Evolutionary conservation across 2,329 filamentous ascomycete genomes (phyloP).

Genomic region (Elsinoe perseae): DNA sequence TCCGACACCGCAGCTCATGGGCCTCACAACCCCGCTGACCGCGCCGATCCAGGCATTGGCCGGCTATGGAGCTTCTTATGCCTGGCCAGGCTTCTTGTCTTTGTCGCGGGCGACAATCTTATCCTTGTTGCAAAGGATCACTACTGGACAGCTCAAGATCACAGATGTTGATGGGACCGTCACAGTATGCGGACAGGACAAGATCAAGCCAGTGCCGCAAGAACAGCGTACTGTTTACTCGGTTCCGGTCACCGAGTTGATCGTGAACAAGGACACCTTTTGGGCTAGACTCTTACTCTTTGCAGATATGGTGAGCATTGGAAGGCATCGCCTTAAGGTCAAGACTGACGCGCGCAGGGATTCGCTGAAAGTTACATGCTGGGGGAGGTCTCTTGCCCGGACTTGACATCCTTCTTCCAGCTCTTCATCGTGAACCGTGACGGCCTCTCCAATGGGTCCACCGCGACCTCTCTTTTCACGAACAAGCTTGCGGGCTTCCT

Average conservation of each 20-base stretch:
- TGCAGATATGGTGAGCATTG: conserved; percentile 55
- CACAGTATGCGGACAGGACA: conserved; percentile 35
- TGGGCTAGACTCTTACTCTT: conserved; percentile 63
- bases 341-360: conserved; percentile 32
- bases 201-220: conserved; percentile 21
- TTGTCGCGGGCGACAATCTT: conserved; percentile 41
- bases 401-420: conserved; percentile 63
- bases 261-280: conserved; percentile 58
- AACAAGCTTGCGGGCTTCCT: conserved; percentile 50
- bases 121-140: conserved; percentile 39
- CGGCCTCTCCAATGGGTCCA: conserved; percentile 56
- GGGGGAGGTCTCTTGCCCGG: conserved; percentile 58
- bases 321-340: not conserved
- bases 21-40: conserved; percentile 31
- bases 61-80: conserved; percentile 37
- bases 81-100: conserved; percentile 42
- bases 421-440: conserved; percentile 64
- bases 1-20: conserved; percentile 21
- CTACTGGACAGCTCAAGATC: conserved; percentile 40
- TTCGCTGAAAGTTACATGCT: conserved; percentile 69
- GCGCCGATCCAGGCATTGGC: conserved; percentile 35
- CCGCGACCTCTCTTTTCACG: conserved; percentile 52
- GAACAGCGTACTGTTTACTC: conserved; percentile 31
- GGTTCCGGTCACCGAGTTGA: conserved; percentile 47
- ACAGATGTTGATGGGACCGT: conserved; percentile 38